Evolutionary conservation across 1,139 yeast species (phyloP).

Genomic region (Hemisphaericaspora xylofermentans): DNA sequence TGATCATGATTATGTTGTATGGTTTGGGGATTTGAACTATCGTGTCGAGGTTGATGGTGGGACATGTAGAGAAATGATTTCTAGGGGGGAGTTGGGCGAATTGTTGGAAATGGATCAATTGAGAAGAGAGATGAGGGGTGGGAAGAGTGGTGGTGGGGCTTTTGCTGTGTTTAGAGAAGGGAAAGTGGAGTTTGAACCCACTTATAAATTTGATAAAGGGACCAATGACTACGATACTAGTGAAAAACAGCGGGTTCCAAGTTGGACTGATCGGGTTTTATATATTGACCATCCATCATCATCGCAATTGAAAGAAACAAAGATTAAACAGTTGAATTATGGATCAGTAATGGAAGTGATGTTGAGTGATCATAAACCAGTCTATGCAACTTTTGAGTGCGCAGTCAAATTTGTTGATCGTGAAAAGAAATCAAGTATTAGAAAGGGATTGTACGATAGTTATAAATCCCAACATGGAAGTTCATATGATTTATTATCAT

Average conservation of each 20-base stretch:
- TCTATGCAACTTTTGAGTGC: conserved; percentile 71
- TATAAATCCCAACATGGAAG: conserved; percentile 34
- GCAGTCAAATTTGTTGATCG: conserved; percentile 62
- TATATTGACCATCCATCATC: conserved; percentile 42
- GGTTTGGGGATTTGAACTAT: conserved; percentile 93
- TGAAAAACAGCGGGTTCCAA: conserved; percentile 89
- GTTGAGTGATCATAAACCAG: conserved; percentile 91
- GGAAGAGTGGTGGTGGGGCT: conserved; percentile 52
- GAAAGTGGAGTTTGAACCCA: conserved; percentile 23
- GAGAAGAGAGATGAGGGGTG: conserved; percentile 64
- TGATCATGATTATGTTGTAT: conserved; percentile 81
- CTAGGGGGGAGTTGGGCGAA: conserved; percentile 48
- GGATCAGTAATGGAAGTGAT: conserved; percentile 54
- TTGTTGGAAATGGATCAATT: conserved; percentile 77
- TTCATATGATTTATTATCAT: conserved; percentile 10
- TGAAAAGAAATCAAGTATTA: conserved; percentile 27
- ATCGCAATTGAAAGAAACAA: too few relatives aligned
- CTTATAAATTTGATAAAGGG: conserved; percentile 67
- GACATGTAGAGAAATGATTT: conserved; percentile 57
- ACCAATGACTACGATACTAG: conserved; percentile 82
- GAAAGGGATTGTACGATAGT: conserved; percentile 31
- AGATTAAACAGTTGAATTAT: conserved; percentile 59
- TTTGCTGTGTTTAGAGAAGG: conserved; percentile 85
- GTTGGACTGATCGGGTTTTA: conserved; percentile 94
- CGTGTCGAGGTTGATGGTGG: conserved; percentile 71